Evolutionary conservation across 257 asterid species (phyloP).

Genomic region (Nemophila menziesii): DNA sequence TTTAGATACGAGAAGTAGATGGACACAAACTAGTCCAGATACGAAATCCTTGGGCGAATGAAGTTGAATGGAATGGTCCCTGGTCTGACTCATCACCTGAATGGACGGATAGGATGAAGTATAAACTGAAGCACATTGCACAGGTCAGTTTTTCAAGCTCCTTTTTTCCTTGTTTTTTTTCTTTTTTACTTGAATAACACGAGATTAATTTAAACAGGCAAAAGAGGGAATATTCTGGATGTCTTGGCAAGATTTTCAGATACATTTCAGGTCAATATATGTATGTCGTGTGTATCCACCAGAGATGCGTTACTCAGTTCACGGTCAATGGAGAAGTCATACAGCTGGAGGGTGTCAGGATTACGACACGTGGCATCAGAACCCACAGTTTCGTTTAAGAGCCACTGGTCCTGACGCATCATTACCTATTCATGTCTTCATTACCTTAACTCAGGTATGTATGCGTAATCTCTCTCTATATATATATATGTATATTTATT

Average conservation of each 20-base stretch:
- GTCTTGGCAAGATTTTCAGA: conserved; percentile 99
- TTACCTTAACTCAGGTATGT: conserved; percentile 87
- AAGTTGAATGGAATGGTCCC: conserved; percentile 99
- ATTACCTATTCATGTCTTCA: conserved; percentile 84
- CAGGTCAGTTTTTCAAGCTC: conserved; percentile 33
- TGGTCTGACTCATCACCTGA: conserved; percentile 98
- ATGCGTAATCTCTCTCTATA: neutral
- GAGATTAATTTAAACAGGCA: conserved; percentile 40
- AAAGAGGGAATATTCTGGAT: conserved; percentile 98
- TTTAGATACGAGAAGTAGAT: conserved; percentile 80
- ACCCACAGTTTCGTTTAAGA: conserved; percentile 83
- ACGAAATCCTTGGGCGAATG: conserved; percentile 98
- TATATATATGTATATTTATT: neutral
- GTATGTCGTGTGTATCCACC: conserved; percentile 98
- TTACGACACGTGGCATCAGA: conserved; percentile 98
- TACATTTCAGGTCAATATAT: conserved; percentile 93
- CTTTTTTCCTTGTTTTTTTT: neutral
- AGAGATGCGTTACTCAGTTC: conserved; percentile 91
- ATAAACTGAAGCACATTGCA: conserved; percentile 87
- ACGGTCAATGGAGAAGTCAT: conserved; percentile 96
- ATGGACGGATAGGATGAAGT: conserved; percentile 98
- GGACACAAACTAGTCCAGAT: conserved; percentile 93
- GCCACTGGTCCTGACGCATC: conserved; percentile 91
- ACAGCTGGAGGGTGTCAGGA: conserved; percentile 99
- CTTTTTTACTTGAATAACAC: neutral